These are phyloP conservation scores for Isatis lusitanica DNA, from an alignment of 441 rosid species.

Conservation along the genomic window DNA sequence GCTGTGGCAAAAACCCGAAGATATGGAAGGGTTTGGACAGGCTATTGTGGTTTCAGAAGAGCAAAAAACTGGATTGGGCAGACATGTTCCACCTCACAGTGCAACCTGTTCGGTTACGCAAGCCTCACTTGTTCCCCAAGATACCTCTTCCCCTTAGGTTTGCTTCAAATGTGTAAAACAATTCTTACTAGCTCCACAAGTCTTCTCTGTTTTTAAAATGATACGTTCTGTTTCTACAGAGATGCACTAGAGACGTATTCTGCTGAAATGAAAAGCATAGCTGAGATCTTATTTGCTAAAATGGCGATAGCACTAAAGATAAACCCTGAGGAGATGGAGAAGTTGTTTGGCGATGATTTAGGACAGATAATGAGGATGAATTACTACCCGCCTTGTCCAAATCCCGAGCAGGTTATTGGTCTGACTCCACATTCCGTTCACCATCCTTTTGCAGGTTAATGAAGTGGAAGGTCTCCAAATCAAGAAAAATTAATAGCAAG, in stretches of 20 bases:
- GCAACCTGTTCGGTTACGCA: not conserved
- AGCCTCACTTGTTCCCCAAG: not conserved
- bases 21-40: not conserved
- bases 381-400: slow-evolving; percentile 2
- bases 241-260: not conserved
- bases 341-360: not conserved
- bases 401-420: not conserved
- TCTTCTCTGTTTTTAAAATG: not conserved
- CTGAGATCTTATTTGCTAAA: not conserved
- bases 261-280: not conserved
- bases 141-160: slow-evolving; percentile 8
- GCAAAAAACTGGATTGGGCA: not conserved
- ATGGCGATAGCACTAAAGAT: not conserved
- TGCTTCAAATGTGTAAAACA: not conserved
- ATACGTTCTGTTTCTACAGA: not conserved
- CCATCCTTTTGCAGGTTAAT: slow-evolving; percentile 4
- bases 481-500: not conserved
- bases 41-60: slow-evolving; percentile 7
- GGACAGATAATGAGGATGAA: slow-evolving; percentile 9
- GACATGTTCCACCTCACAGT: not conserved
- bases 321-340: not conserved
- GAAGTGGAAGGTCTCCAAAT: not conserved
- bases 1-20: not conserved
- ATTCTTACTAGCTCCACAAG: not conserved
- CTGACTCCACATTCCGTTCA: not conserved